A percentile compares a stretch with the other conserved stretches of the same genome.
These are phyloP conservation scores for Polyporus arcularius DNA, from an alignment of 768 basidiomycete genomes.

Conservation along the genomic window DNA sequence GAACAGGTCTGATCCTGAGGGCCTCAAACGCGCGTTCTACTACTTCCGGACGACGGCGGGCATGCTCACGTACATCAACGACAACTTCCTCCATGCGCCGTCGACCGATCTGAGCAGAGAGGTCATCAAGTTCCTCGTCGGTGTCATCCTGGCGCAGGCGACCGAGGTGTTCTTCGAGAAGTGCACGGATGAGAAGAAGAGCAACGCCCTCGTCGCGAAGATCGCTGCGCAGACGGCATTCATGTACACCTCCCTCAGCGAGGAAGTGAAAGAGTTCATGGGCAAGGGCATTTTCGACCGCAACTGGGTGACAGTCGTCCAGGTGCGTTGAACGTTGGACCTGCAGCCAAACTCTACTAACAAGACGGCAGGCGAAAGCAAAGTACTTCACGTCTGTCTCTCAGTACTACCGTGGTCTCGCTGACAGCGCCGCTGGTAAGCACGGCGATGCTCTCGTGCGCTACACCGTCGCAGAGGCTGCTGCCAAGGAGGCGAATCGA, in stretches of 20 bases:
- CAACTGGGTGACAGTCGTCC: constrained; percentile 88
- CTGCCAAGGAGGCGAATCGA: constrained; percentile 82
- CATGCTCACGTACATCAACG: constrained; percentile 98
- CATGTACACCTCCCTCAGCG: constrained; percentile 80
- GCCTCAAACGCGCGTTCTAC: constrained; percentile 90
- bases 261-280: constrained; percentile 96
- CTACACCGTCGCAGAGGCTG: constrained; percentile 70
- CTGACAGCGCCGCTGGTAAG: constrained; percentile 73
- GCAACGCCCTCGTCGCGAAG: constrained; percentile 73
- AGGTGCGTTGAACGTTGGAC: constrained; percentile 47
- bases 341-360: not conserved
- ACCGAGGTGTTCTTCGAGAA: constrained; percentile 97
- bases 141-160: constrained; percentile 89
- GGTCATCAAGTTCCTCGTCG: constrained; percentile 89
- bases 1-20: constrained; percentile 86
- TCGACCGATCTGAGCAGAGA: constrained; percentile 93
- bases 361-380: constrained; percentile 70
- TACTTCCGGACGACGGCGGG: constrained; percentile 90
- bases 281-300: constrained; percentile 95
- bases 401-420: constrained; percentile 83
- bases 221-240: constrained; percentile 79
- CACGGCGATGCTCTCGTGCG: constrained; percentile 88
- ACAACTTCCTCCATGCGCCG: constrained; percentile 98
- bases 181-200: constrained; percentile 90
- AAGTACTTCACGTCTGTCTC: constrained; percentile 87